Conservation (phyloP, 2,329 filamentous ascomycete genomes). For the Aspergillus tubingensis region DNA sequence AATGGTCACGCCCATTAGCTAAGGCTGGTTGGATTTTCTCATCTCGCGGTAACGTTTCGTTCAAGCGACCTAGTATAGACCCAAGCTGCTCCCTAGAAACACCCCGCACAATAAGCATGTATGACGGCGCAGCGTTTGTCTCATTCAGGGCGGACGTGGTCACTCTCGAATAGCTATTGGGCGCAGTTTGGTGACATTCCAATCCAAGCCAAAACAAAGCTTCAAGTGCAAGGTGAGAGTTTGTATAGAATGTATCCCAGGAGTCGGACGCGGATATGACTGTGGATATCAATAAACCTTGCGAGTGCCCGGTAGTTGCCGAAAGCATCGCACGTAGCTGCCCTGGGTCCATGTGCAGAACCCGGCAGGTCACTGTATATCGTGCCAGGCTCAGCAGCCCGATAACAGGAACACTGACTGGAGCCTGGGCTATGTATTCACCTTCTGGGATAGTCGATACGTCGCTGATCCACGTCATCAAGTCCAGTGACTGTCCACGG, state of each 20-base stretch:
- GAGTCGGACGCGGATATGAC: slow-evolving; percentile 34
- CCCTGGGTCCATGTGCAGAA: slow-evolving; percentile 32
- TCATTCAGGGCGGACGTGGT: background rate
- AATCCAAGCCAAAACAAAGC: slow-evolving; percentile 27
- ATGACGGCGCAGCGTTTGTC: slow-evolving; percentile 5
- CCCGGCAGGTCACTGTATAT: slow-evolving; percentile 33
- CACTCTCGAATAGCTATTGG: slow-evolving; percentile 2
- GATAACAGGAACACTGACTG: slow-evolving; percentile 44
- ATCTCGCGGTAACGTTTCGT: slow-evolving; percentile 1
- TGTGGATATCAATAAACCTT: slow-evolving; percentile 41
- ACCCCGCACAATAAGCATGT: slow-evolving; percentile 23
- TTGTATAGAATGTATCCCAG: slow-evolving; percentile 38
- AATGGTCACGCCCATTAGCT: slow-evolving; percentile 20
- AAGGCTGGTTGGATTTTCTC: slow-evolving; percentile 12
- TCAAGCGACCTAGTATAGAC: slow-evolving; percentile 8
- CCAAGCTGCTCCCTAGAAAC: slow-evolving; percentile 1
- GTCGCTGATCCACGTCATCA: slow-evolving; percentile 25
- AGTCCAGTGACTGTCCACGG: slow-evolving; percentile 11
- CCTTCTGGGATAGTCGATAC: slow-evolving; percentile 28
- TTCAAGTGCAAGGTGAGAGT: slow-evolving; percentile 29
- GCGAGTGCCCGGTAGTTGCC: slow-evolving; percentile 41
- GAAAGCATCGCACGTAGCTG: slow-evolving; percentile 27
- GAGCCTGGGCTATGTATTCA: slow-evolving; percentile 38
- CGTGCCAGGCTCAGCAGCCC: slow-evolving; percentile 37
- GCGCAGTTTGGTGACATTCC: slow-evolving; percentile 20